Percentiles rank a stretch among this genome's conserved stretches.
These are phyloP conservation scores for Acmispon strigosus DNA, from an alignment of 306 rosid species.

Conservation along the genomic window DNA sequence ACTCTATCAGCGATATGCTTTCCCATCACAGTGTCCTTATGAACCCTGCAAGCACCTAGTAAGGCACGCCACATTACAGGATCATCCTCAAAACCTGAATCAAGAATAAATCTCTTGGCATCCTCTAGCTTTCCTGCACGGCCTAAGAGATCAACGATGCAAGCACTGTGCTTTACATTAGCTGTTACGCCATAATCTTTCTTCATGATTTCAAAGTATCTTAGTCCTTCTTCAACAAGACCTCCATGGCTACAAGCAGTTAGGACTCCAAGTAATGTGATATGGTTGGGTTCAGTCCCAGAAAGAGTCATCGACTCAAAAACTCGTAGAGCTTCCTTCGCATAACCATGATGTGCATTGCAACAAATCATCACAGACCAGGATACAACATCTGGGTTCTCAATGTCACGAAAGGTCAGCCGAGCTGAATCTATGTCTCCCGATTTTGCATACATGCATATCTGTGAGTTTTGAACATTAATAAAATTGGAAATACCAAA, in stretches of 20 bases:
- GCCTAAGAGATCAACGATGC: slow-evolving; percentile 52
- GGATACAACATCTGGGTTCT: slow-evolving; percentile 46
- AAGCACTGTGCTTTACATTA: slow-evolving; percentile 45
- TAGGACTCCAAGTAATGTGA: slow-evolving; percentile 48
- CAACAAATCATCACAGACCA: slow-evolving; percentile 57
- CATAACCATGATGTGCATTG: slow-evolving; percentile 52
- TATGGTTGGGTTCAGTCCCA: slow-evolving; percentile 40
- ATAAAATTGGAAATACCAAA: slow-evolving; percentile 30
- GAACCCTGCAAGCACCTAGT: slow-evolving; percentile 51
- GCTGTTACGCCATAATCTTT: slow-evolving; percentile 30
- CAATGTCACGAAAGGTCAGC: slow-evolving; percentile 36
- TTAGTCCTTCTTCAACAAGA: slow-evolving; percentile 44
- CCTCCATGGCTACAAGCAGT: slow-evolving; percentile 68
- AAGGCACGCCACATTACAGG: slow-evolving; percentile 61
- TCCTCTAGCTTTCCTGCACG: slow-evolving; percentile 46
- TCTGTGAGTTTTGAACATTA: slow-evolving; percentile 42
- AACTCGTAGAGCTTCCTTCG: slow-evolving; percentile 36
- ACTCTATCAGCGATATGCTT: slow-evolving; percentile 37
- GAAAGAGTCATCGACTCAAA: slow-evolving; percentile 39
- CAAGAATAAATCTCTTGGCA: slow-evolving; percentile 37
- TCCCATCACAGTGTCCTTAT: slow-evolving; percentile 38
- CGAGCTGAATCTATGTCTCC: slow-evolving; percentile 43
- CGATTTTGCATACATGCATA: slow-evolving; percentile 58
- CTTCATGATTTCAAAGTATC: slow-evolving; percentile 41
- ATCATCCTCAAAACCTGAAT: slow-evolving; percentile 36